phyloP scores from a whole-genome alignment of 2,329 filamentous ascomycete genomes.

The Elsinoe perseae region DNA sequence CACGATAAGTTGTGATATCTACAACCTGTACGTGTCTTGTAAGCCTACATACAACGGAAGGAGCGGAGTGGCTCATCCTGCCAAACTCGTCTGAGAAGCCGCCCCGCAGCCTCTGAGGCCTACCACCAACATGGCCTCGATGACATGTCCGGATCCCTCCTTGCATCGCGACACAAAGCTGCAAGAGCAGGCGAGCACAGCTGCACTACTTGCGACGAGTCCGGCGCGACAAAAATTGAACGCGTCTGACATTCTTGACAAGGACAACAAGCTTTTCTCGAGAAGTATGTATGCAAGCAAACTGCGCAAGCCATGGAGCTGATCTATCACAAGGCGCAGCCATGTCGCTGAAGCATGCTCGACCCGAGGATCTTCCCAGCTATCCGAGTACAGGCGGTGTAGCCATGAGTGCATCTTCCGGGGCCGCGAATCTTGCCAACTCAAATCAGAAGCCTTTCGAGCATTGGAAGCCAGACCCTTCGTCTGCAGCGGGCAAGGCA shows the following conservation, averaged over 20 bases:
- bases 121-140: slow-evolving; percentile 3
- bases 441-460: slow-evolving; percentile 58
- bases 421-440: slow-evolving; percentile 68
- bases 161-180: slow-evolving; percentile 34
- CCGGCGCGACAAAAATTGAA: slow-evolving; percentile 23
- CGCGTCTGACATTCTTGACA: slow-evolving; percentile 35
- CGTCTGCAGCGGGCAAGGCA: slow-evolving; percentile 53
- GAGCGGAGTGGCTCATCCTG: neutral
- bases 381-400: slow-evolving; percentile 60
- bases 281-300: slow-evolving; percentile 39
- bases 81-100: neutral
- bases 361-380: slow-evolving; percentile 64
- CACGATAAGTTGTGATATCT: too few relatives aligned
- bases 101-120: neutral
- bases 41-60: neutral
- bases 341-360: slow-evolving; percentile 61
- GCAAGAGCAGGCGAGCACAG: slow-evolving; percentile 50
- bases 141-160: slow-evolving; percentile 39
- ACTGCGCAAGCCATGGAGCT: slow-evolving; percentile 16
- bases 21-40: neutral
- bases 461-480: slow-evolving; percentile 57
- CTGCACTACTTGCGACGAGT: slow-evolving; percentile 51
- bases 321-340: slow-evolving; percentile 45
- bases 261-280: slow-evolving; percentile 50
- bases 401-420: slow-evolving; percentile 55